Conservation (phyloP, 805 yeast genomes). For the Yamadazyma akitaensis region DNA sequence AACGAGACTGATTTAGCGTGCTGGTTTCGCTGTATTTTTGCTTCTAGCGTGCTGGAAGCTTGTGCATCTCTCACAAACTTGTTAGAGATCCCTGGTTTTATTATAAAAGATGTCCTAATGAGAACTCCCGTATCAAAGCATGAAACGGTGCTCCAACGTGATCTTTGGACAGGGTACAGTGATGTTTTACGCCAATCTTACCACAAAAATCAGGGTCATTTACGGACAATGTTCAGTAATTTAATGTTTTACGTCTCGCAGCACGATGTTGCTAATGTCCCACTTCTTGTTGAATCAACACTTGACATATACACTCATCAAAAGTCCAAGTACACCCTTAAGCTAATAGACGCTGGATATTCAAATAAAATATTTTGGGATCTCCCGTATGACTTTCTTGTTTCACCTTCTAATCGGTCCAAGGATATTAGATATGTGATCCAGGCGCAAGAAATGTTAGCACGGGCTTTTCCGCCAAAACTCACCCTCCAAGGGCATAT, state of each 20-base stretch:
- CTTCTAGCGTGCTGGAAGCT: conserved; percentile 29
- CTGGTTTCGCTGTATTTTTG: conserved; percentile 33
- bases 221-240: conserved; percentile 23
- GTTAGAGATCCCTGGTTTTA: conserved; percentile 35
- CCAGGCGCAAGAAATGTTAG: conserved; percentile 28
- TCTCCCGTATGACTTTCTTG: conserved; percentile 18
- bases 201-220: conserved; percentile 17
- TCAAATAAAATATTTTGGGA: conserved; percentile 27
- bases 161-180: conserved; percentile 32
- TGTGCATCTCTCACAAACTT: conserved; percentile 29
- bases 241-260: conserved; percentile 26
- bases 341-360: conserved; percentile 19
- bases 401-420: conserved; percentile 4
- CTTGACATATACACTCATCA: conserved; percentile 18
- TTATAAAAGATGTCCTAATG: conserved; percentile 34
- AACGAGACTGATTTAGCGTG: conserved; percentile 12
- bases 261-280: conserved; percentile 21
- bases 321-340: conserved; percentile 20
- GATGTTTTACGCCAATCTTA: conserved; percentile 21
- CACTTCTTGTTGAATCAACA: conserved; percentile 16
- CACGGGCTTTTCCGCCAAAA: conserved; percentile 5
- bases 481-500: conserved; percentile 31
- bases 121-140: conserved; percentile 33
- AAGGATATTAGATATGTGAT: conserved; percentile 15
- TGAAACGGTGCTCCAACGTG: conserved; percentile 34